phyloP scores from a whole-genome alignment of 371 early-diverging fungal species.

The Apophysomyces ossiformis region DNA sequence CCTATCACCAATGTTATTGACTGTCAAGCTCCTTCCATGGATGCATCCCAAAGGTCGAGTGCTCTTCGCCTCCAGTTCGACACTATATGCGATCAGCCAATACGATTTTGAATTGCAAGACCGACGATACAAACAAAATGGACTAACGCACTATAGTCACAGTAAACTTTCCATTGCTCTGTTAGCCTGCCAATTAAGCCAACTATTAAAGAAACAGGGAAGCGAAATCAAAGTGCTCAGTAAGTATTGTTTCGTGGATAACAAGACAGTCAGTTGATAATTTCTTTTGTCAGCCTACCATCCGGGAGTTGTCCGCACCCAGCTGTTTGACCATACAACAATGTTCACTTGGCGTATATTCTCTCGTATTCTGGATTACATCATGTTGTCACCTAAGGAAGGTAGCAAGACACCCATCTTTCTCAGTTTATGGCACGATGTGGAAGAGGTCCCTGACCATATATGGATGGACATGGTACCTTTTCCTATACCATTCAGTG shows the following conservation, averaged over 20 bases:
- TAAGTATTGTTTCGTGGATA: slow-evolving; percentile 15
- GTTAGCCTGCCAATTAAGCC: slow-evolving; percentile 19
- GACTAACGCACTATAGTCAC: slow-evolving; percentile 44
- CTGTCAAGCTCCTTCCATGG: slow-evolving; percentile 34
- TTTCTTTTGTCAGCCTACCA: slow-evolving; percentile 37
- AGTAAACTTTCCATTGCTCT: slow-evolving; percentile 45
- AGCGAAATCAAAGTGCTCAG: slow-evolving; percentile 22
- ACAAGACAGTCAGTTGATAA: not conserved
- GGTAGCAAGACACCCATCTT: slow-evolving; percentile 42
- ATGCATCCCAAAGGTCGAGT: slow-evolving; percentile 32
- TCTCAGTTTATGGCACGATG: slow-evolving; percentile 21
- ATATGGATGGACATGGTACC: slow-evolving; percentile 3
- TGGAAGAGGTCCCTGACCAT: not conserved
- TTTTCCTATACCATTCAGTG: not conserved
- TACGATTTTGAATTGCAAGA: slow-evolving; percentile 21
- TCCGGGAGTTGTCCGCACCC: slow-evolving; percentile 51
- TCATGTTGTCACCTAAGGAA: slow-evolving; percentile 50
- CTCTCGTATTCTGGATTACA: slow-evolving; percentile 34
- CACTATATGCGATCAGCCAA: slow-evolving; percentile 31
- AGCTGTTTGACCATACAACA: slow-evolving; percentile 39
- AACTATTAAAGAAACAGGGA: not conserved
- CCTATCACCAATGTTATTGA: slow-evolving; percentile 38
- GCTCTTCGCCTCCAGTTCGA: slow-evolving; percentile 52
- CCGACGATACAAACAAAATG: slow-evolving; percentile 28
- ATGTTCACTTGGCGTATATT: slow-evolving; percentile 34